Evolutionary conservation across 441 rosid genomes (phyloP), one percentile per base, ranked within the genome.

Genomic region (Jatropha multifida): DNA sequence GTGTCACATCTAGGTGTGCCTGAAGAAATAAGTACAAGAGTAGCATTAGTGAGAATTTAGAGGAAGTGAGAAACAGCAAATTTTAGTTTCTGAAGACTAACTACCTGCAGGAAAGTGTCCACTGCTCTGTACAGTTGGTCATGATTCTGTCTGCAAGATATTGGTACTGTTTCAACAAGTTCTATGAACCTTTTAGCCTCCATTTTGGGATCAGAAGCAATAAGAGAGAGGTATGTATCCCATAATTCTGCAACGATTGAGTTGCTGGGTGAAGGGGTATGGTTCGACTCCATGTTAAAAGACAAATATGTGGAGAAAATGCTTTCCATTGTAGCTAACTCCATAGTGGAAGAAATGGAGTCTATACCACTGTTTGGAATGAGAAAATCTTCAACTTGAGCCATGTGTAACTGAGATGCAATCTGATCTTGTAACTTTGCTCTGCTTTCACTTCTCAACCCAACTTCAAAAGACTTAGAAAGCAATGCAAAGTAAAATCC

Each of bases 401-500:
- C 88, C 46, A 79, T 77, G 42, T 82, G 90, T 55, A 92, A 79
- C 66, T 82, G 72, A 2, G 89, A 75, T 18, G 83, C 86, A 46
- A 87, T 88, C 75, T 88, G 93, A 76, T 87, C 85, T 76, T 81
- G 86, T 84, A 92, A 76, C 81, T 85, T 86, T 52, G 67, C 77
- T 40, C 15, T 76, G 78, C 82, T 86, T 56, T 85, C 86, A 60
- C 63, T 79, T 73, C 74, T 77, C 83, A 87, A 72, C 26, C 90
- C 90, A 49, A 84, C 76, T 66, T 88, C 85, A 42, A 88, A 52
- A 49, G 84, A 78, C 70, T 81, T 85, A 5, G 90, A 81, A 63
- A 92, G 89, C 87, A 89, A 71, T 23, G 90, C 85, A 15, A 92
- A 84, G 84, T 85, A 89, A 81, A 92, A 90, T 15, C 96, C 96